Conservation (phyloP, 148 eudicot species). For the Rhododendron ferrugineum region DNA sequence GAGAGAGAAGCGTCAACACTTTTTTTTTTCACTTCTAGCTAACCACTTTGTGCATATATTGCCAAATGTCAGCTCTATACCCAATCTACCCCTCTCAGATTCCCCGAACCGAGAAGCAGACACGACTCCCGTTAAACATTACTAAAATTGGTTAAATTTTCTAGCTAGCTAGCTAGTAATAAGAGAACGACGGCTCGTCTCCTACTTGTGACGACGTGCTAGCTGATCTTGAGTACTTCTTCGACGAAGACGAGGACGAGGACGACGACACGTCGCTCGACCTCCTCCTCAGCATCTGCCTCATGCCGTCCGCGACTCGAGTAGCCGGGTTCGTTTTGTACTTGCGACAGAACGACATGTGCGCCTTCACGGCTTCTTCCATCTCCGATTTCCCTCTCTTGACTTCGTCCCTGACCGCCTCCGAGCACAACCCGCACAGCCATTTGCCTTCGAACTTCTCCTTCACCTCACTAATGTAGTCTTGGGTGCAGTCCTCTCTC, state of each 20-base stretch:
- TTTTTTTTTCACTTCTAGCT: not conserved
- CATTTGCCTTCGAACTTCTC: constrained; percentile 69
- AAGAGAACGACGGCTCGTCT: constrained; percentile 19
- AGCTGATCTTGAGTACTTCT: constrained; percentile 33
- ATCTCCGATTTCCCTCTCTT: constrained; percentile 24
- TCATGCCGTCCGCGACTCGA: constrained; percentile 64
- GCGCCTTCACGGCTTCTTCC: constrained; percentile 65
- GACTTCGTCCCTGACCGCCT: constrained; percentile 64
- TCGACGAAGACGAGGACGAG: not conserved
- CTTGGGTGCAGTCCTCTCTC: constrained; percentile 71
- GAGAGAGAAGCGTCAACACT: not conserved
- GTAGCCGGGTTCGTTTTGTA: constrained; percentile 58
- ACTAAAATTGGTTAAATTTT: not conserved
- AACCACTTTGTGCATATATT: not conserved
- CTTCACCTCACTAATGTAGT: constrained; percentile 56
- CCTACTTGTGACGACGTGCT: constrained; percentile 20
- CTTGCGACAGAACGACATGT: constrained; percentile 67
- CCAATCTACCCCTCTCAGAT: not conserved
- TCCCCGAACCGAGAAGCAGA: not conserved
- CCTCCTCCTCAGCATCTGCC: constrained; percentile 62
- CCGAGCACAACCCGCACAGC: constrained; percentile 79
- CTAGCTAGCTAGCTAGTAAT: not conserved
- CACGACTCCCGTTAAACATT: not conserved
- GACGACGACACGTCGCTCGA: constrained; percentile 18
- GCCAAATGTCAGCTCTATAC: not conserved